A percentile compares a stretch with the other conserved stretches of the same genome.
Evolutionary conservation across 306 rosid species (phyloP).

Genomic region (Castanopsis chinensis): DNA sequence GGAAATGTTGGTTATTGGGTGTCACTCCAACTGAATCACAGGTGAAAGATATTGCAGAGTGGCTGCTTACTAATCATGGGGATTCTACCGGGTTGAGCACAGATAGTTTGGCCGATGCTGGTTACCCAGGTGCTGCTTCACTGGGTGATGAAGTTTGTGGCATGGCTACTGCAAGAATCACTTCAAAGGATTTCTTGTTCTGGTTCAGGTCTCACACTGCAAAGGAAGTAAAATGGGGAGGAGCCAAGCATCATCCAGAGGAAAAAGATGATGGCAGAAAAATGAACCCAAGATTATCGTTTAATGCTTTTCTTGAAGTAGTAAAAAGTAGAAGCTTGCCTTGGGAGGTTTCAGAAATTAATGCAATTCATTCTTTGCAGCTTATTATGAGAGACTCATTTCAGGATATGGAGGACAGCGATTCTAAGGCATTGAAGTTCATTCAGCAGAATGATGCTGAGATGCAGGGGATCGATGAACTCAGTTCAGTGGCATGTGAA

Average conservation of each 20-base stretch:
- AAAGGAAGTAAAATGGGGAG: constrained; percentile 78
- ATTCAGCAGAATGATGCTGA: constrained; percentile 27
- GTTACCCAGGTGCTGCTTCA: constrained; percentile 70
- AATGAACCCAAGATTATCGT: constrained; percentile 79
- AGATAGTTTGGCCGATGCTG: constrained; percentile 71
- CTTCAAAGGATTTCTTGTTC: constrained; percentile 64
- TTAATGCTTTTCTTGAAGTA: constrained; percentile 74
- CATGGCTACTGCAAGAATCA: constrained; percentile 65
- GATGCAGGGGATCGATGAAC: constrained; percentile 44
- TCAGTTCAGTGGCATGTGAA: constrained; percentile 74
- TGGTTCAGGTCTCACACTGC: constrained; percentile 84
- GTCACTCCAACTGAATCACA: constrained; percentile 79
- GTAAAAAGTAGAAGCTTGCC: constrained; percentile 70
- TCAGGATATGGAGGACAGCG: constrained; percentile 30
- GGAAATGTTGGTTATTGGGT: constrained; percentile 66
- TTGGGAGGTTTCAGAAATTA: constrained; percentile 78
- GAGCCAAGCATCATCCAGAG: constrained; percentile 79
- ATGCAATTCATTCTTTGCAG: constrained; percentile 77
- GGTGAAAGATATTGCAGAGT: constrained; percentile 65
- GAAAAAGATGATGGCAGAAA: constrained; percentile 66
- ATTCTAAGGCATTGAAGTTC: constrained; percentile 29
- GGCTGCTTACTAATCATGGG: constrained; percentile 57
- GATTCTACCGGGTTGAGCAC: constrained; percentile 83
- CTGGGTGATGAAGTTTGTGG: constrained; percentile 79
- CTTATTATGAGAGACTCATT: constrained; percentile 70